Evolutionary conservation across 1,284 basidiomycete genomes (phyloP).

Genomic region (Sanguinoderma infundibulare): DNA sequence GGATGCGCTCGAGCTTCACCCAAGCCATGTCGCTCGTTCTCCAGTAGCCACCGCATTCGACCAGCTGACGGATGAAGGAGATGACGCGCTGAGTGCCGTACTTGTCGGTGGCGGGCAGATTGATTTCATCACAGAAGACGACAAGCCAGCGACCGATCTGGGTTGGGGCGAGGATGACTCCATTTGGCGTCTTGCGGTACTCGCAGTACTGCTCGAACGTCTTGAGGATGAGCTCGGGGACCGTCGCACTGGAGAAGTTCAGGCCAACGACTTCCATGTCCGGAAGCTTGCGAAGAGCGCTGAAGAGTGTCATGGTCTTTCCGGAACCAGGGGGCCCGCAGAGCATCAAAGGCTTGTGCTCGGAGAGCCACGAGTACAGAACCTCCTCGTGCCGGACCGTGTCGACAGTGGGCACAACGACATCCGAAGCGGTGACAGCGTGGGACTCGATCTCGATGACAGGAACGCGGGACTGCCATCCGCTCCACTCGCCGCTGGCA

Average conservation of each 20-base stretch:
- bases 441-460: slow-evolving; percentile 97
- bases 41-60: slow-evolving; percentile 97
- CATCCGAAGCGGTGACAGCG: slow-evolving; percentile 92
- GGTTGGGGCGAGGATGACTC: slow-evolving; percentile 90
- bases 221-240: slow-evolving; percentile 96
- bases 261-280: slow-evolving; percentile 99
- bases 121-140: slow-evolving; percentile 99
- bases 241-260: slow-evolving; percentile 99
- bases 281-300: slow-evolving; percentile 94
- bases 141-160: slow-evolving; percentile 99
- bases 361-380: slow-evolving; percentile 97
- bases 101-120: slow-evolving; percentile 95
- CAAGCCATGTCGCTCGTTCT: slow-evolving; percentile 94
- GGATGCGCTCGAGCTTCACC: slow-evolving; percentile 97
- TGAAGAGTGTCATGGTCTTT: slow-evolving; percentile 99
- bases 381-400: slow-evolving; percentile 99
- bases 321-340: slow-evolving; percentile 99
- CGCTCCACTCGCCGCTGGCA: slow-evolving; percentile 83
- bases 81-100: slow-evolving; percentile 99
- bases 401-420: slow-evolving; percentile 98
- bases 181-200: slow-evolving; percentile 97
- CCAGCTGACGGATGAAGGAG: slow-evolving; percentile 96
- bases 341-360: slow-evolving; percentile 98
- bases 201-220: slow-evolving; percentile 99
- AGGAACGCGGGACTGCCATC: slow-evolving; percentile 93